A percentile compares a stretch with the other conserved stretches of the same genome.
Conservation (phyloP, 1,139 yeast species). For the Nadsonia starkeyi-henricii region DNA sequence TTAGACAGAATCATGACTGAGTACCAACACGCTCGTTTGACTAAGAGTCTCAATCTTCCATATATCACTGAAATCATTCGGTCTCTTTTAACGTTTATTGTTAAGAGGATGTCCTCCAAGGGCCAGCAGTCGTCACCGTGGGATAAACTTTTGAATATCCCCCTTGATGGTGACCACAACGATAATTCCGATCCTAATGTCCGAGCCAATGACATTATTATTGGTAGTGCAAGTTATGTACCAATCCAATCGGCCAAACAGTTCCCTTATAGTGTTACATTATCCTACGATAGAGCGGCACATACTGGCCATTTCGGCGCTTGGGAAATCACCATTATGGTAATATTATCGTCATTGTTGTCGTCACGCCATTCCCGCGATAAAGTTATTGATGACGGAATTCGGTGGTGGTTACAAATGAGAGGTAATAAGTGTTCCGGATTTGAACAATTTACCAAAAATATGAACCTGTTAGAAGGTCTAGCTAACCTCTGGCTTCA, state of each 20-base stretch:
- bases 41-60: background rate
- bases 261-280: background rate
- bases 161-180: background rate
- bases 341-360: background rate
- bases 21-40: background rate
- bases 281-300: background rate
- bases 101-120: background rate
- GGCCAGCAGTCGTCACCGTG: background rate
- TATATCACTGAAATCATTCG: background rate
- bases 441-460: background rate
- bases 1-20: background rate
- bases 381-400: background rate
- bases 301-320: background rate
- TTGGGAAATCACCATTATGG: background rate
- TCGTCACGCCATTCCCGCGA: background rate
- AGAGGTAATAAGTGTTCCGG: background rate
- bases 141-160: background rate
- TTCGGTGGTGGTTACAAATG: background rate
- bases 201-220: background rate
- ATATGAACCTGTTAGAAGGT: background rate
- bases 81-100: background rate
- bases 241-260: background rate
- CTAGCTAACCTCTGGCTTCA: background rate
- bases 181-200: background rate
- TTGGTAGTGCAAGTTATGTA: background rate